Base-by-base conservation (phyloP, 148 eudicot species). In the Camellia granthamiana region DNA sequence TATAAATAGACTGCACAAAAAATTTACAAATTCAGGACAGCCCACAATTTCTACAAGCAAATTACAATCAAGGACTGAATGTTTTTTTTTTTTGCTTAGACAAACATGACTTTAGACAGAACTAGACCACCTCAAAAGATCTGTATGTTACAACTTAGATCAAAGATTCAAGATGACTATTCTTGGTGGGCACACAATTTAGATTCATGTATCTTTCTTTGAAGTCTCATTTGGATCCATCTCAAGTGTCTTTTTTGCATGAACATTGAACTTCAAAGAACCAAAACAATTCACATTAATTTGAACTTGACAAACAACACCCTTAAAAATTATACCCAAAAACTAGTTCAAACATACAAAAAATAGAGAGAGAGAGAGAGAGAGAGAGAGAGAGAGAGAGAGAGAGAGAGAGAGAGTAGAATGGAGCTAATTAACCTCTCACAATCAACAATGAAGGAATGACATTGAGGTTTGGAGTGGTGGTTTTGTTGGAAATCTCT, bases 361-460 rank as follows among this genome's bases (percentile, higher is more conserved):
- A 43, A 43, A 46, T 15, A 11, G 30, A 18, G 4, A 69, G 54
- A 69, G 73, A 69, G 54, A 69, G 51, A n/a, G n/a, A n/a, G n/a
- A n/a, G n/a, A 49, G 38, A 71, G 58, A 47, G 74, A 71, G 74
- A 69, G 73, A 69, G 54, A 44, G 74, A 18, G 73, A 69, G 72
- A 44, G n/a, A 15, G 49, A 43, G 23, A 23, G 0, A 43, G 5
- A 30, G 1, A 46, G 51, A 15, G 2, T 56, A 14, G 13, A 72
- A 49, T 72, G 75, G 4, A 16, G 16, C 8, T 58, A 5, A 44
- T 87, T 81, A 89, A 73, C 90, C 79, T 86, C 92, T 85, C 58
- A 90, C 91, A 41, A 95, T 79, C 78, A 94, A 83, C 77, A 94
- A 81, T 0, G 98, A 94, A 65, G 98, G 98, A 86, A 94, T 88